phyloP scores from a whole-genome alignment of 345 rosid genomes.

The Linum usitatissimum region DNA sequence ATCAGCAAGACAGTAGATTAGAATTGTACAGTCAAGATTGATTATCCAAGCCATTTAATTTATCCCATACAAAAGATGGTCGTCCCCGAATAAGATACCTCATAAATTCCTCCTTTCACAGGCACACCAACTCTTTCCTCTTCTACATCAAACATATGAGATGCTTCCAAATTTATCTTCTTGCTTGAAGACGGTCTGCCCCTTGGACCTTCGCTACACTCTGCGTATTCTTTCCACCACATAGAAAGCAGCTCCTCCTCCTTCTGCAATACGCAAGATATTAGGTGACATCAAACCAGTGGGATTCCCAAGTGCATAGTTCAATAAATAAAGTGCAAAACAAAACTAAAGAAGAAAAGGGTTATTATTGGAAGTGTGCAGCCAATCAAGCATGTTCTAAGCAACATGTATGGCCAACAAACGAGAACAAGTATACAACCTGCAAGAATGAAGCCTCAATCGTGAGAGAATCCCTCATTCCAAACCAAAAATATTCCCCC shows the following conservation, averaged over 20 bases:
- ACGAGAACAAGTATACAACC: conserved; percentile 27
- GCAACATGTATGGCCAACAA: conserved; percentile 1
- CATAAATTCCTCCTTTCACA: conserved; percentile 93
- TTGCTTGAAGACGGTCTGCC: conserved; percentile 26
- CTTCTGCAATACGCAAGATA: conserved; percentile 34
- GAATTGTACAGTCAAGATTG: no score
- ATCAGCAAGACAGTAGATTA: no score
- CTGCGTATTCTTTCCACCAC: conserved; percentile 99
- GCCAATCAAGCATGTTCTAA: background rate
- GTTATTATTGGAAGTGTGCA: background rate
- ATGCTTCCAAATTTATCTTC: conserved; percentile 26
- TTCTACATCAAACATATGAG: conserved; percentile 44
- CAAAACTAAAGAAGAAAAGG: background rate
- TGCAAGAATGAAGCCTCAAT: conserved; percentile 92
- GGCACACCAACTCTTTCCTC: conserved; percentile 99
- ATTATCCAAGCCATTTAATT: no score
- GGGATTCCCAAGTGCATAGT: background rate
- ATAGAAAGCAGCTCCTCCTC: conserved; percentile 86
- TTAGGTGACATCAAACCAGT: background rate
- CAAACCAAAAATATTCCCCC: conserved; percentile 83
- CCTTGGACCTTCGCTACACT: conserved; percentile 86
- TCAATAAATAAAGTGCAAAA: background rate
- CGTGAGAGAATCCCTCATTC: conserved; percentile 95
- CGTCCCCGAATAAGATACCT: conserved; percentile 32
- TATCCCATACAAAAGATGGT: background rate